Evolutionary conservation across 352 stramenopile species (phyloP), one percentile per base, ranked within the genome.

Genomic region (Globisporangium takayamanum): DNA sequence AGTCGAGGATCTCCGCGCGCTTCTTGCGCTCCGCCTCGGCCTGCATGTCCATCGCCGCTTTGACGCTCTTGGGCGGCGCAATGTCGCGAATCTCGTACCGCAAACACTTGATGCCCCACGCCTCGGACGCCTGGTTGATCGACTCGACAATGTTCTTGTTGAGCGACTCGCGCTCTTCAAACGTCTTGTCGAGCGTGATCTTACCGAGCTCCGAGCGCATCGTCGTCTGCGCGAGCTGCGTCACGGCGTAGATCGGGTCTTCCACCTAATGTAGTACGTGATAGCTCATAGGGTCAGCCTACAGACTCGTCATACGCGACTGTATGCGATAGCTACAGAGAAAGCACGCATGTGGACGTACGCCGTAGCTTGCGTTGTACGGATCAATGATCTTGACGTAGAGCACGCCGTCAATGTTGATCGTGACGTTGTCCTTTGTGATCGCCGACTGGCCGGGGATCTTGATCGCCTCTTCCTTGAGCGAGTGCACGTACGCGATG

Each of bases 61-160:
- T 88, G 6, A 97, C 87, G 50, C 78, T 92, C 61, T 78, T 85
- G 10, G 89, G 87, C 10, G 89, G 89, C 15, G 82, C 60, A 55
- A 97, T 96, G 53, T 97, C 88, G 41, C 88, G 82, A 61, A 97
- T 97, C 72, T 97, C 89, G 70, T 97, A 96, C 36, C 89, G 78
- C 41, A 96, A 63, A 51, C 88, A 96, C 69, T 90, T 89, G 71
- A 97, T 92, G 39, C 89, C 89, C 89, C 89, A 97, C 2, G 85
- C 79, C 56, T 87, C 76, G 0, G 89, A 93, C 2, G 89, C 89
- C 66, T 96, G 83, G 68, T 96, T 96, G 62, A 97, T 96, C 26
- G 88, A 76, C 60, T 92, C 80, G 50, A 97, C 88, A 51, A 97
- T 96, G 63, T 85, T 94, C 60, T 86, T 73, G 72, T 97, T 97